phyloP scores from a whole-genome alignment of 495 filamentous ascomycete species.

The Chaetomium cochliodes region DNA sequence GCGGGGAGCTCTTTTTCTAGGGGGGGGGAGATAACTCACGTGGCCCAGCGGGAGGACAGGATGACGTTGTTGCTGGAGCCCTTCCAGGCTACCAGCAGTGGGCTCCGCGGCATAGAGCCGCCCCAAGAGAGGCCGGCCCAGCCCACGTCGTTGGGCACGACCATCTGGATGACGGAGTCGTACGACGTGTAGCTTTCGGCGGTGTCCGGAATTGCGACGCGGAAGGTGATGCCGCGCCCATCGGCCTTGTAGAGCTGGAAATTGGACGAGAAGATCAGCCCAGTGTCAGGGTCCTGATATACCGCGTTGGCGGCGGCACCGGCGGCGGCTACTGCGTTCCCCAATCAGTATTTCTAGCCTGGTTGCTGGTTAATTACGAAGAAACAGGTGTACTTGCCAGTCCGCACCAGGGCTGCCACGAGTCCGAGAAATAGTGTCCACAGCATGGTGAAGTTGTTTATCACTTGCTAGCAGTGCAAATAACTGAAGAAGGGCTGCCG shows the following conservation, averaged over 20 bases:
- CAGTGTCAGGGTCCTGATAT: constrained; percentile 49
- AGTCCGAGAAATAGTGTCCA: constrained; percentile 30
- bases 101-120: constrained; percentile 44
- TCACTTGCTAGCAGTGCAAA: too few relatives aligned
- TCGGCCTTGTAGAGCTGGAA: constrained; percentile 41
- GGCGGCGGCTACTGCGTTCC: constrained; percentile 20
- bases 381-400: constrained; percentile 14
- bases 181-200: constrained; percentile 32
- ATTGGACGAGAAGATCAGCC: constrained; percentile 49
- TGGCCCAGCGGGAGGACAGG: constrained; percentile 39
- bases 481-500: background rate
- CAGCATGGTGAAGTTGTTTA: constrained; percentile 22
- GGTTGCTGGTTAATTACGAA: background rate
- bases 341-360: constrained; percentile 14
- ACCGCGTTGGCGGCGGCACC: constrained; percentile 35
- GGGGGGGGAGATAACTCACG: constrained; percentile 31
- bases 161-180: constrained; percentile 46
- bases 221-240: constrained; percentile 38
- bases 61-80: constrained; percentile 31
- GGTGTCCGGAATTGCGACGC: constrained; percentile 40
- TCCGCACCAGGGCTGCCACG: constrained; percentile 25
- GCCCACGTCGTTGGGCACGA: constrained; percentile 42
- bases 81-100: constrained; percentile 42
- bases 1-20: background rate
- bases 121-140: constrained; percentile 48